Evolutionary conservation across 441 rosid genomes (phyloP), one percentile per base, ranked within the genome.

Genomic region (Erysimum pusillum): DNA sequence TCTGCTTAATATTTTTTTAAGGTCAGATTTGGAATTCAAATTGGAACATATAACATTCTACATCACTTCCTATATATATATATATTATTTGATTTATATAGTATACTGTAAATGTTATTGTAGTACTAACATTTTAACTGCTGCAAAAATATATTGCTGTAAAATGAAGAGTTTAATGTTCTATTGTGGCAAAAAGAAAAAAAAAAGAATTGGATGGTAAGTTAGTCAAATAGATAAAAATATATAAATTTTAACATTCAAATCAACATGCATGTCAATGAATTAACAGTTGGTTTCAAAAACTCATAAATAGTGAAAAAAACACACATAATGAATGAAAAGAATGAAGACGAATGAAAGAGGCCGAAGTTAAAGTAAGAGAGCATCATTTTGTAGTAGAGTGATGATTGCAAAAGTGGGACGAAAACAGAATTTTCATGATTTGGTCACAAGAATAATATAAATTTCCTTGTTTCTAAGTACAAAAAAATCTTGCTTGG

Each of bases 381-480:
- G 49, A 39, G 73, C 68, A 77, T 77, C 68, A 77, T 77, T 69
- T 71, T 71, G 76, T 65, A 65, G 76, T 56, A 77, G 56, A 51
- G 59, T 77, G 76, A 77, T 77, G 68, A 77, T 71, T 65, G 73
- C 68, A 65, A 65, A 77, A 71, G 77, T 71, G 77, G 73, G 81
- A 63, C 73, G 71, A 77, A 53, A 65, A 63, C 76, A 58, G 73
- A 71, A 71, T 57, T 58, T 5, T 65, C 77, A 77, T 77, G 81
- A 77, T 72, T 71, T 58, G 81, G 81, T 71, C 73, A 66, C 68
- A 66, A 22, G 57, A 71, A 71, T 59, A 48, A 46, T 69, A 67
- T 38, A 60, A 46, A 45, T 39, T 77, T 77, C 49, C 80, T 71
- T 71, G 73, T 48, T 65, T n/a, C 67, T 10, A 77, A 71, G 73